A percentile compares a stretch with the other conserved stretches of the same genome.
Conservation (phyloP, 495 filamentous ascomycete genomes). For the Penicillium subrubescens region DNA sequence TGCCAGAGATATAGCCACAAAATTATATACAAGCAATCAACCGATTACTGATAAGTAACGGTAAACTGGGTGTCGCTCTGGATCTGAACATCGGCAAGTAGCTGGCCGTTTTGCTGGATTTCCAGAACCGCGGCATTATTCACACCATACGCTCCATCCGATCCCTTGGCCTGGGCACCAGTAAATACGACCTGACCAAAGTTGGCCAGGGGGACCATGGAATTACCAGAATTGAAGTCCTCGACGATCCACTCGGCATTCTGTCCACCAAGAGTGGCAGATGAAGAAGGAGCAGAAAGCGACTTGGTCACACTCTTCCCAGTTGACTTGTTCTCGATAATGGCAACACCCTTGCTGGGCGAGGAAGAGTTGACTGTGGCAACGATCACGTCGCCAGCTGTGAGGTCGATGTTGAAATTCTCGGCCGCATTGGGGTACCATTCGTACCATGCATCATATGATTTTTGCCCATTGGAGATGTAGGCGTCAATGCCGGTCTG, state of each 20-base stretch:
- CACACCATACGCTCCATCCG: constrained; percentile 35
- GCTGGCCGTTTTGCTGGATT: constrained; percentile 50
- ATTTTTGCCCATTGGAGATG: constrained; percentile 35
- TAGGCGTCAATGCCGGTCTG: constrained; percentile 65
- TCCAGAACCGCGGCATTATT: constrained; percentile 51
- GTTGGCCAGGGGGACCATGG: constrained; percentile 55
- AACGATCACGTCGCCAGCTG: constrained; percentile 58
- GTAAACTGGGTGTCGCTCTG: constrained; percentile 39
- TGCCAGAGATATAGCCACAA: background rate
- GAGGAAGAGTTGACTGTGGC: constrained; percentile 53
- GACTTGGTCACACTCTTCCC: constrained; percentile 56
- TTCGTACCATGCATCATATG: constrained; percentile 64
- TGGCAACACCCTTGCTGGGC: constrained; percentile 52
- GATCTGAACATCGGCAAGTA: constrained; percentile 49
- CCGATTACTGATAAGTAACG: constrained; percentile 31
- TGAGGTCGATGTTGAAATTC: constrained; percentile 56
- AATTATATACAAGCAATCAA: constrained; percentile 6
- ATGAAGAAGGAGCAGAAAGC: constrained; percentile 40
- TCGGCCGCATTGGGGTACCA: constrained; percentile 62
- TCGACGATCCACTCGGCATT: constrained; percentile 72
- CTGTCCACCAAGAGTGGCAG: constrained; percentile 40
- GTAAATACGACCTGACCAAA: constrained; percentile 56
- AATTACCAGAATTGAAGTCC: constrained; percentile 54
- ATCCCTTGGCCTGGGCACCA: constrained; percentile 41
- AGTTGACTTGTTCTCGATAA: constrained; percentile 56